These are phyloP conservation scores for Plasmodium reichenowi DNA, from an alignment of 169 alveolate species.

Conservation along the genomic window DNA sequence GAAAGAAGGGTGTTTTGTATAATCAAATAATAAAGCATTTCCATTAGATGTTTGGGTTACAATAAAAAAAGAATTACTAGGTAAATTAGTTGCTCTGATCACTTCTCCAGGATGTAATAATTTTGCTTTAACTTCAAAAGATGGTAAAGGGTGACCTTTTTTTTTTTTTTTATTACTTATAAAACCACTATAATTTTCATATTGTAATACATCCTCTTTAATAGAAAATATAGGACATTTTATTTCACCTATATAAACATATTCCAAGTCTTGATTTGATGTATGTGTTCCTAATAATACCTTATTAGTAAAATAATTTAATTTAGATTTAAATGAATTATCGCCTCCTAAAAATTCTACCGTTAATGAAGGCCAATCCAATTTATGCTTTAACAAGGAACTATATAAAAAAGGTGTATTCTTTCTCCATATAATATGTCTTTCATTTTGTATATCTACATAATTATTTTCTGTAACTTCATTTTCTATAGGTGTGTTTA, in stretches of 20 bases:
- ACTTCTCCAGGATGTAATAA: slow-evolving; percentile 89
- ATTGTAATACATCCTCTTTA: slow-evolving; percentile 80
- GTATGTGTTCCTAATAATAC: slow-evolving; percentile 95
- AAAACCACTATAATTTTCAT: slow-evolving; percentile 87
- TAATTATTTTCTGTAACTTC: slow-evolving; percentile 15
- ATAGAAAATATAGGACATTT: slow-evolving; percentile 78
- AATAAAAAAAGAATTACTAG: slow-evolving; percentile 91
- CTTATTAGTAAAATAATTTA: slow-evolving; percentile 88
- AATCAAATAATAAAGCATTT: slow-evolving; percentile 92
- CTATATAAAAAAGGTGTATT: slow-evolving; percentile 96
- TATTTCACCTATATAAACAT: slow-evolving; percentile 91
- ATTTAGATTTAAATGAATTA: slow-evolving; percentile 73
- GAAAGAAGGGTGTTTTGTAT: slow-evolving; percentile 93
- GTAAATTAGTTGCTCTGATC: slow-evolving; percentile 92
- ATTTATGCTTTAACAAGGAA: slow-evolving; percentile 92
- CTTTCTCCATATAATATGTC: slow-evolving; percentile 93
- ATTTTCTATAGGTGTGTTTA: slow-evolving; percentile 6
- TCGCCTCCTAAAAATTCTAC: slow-evolving; percentile 84
- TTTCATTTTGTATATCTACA: slow-evolving; percentile 34
- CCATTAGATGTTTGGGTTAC: slow-evolving; percentile 94
- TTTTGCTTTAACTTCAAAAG: slow-evolving; percentile 89
- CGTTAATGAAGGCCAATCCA: slow-evolving; percentile 98
- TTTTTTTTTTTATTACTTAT: slow-evolving; percentile 60
- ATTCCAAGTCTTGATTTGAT: slow-evolving; percentile 92
- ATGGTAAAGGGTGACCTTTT: slow-evolving; percentile 52